Percentiles rank a stretch among this genome's conserved stretches.
These are phyloP conservation scores for Coemansia sp. DNA, from an alignment of 192 early-diverging fungal genomes.

Conservation along the genomic window DNA sequence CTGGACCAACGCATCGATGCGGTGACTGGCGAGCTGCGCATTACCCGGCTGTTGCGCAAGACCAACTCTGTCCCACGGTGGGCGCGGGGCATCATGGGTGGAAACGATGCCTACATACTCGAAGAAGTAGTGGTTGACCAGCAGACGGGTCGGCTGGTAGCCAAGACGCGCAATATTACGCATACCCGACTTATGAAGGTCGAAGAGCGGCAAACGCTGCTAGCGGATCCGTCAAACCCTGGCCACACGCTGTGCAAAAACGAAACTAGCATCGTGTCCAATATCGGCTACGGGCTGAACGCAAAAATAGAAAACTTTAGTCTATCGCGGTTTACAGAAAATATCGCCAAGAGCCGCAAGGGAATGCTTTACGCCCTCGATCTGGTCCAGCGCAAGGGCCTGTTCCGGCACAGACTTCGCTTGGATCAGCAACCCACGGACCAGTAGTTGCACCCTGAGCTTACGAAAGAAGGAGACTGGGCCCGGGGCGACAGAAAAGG, in stretches of 20 bases:
- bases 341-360: slow-evolving; percentile 54
- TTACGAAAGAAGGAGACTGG: not conserved
- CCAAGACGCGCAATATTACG: slow-evolving; percentile 86
- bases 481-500: not conserved
- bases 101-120: slow-evolving; percentile 86
- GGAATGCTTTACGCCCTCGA: slow-evolving; percentile 60
- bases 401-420: slow-evolving; percentile 44
- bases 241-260: slow-evolving; percentile 76
- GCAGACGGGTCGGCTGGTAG: slow-evolving; percentile 74
- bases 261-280: slow-evolving; percentile 87
- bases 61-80: slow-evolving; percentile 86
- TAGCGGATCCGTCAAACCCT: slow-evolving; percentile 56
- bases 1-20: slow-evolving; percentile 84
- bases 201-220: slow-evolving; percentile 86
- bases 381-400: slow-evolving; percentile 52
- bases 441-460: not conserved
- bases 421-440: slow-evolving; percentile 22
- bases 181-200: slow-evolving; percentile 93
- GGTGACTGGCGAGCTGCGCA: slow-evolving; percentile 77
- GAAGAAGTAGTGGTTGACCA: slow-evolving; percentile 90
- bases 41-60: slow-evolving; percentile 90
- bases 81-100: slow-evolving; percentile 79
- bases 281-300: slow-evolving; percentile 84
- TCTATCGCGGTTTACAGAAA: slow-evolving; percentile 81
- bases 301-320: slow-evolving; percentile 89